Evolutionary conservation across 768 basidiomycete species (phyloP), one percentile per base, ranked within the genome.

Genomic region (Mycena kentingensis): DNA sequence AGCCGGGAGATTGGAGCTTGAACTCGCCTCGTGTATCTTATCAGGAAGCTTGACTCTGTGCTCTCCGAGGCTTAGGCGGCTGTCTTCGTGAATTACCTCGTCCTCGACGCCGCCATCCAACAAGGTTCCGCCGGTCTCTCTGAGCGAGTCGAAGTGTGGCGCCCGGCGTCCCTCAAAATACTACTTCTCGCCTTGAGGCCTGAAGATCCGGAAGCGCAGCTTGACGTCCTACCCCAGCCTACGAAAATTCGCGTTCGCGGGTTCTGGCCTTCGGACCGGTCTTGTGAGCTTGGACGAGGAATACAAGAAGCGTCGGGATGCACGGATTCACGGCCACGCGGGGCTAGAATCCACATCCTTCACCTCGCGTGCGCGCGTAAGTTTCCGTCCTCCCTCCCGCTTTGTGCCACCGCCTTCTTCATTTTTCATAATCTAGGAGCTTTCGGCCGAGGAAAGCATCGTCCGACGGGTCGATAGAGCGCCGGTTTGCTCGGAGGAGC

Each of bases 1-100:
- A 8, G 37, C 19, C 18, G 37, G 37, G 13, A 8, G 37, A 39
- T 39, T 19, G 37, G 37, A 42, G n/a, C n/a, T n/a, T n/a, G n/a
- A n/a, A n/a, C n/a, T n/a, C n/a, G n/a, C 41, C 41, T 7, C 41
- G 41, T 42, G 41, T 19, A 42, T 42, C 41, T 42, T 42, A 42
- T 42, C 41, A 24, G 12, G 41, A 42, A 42, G 25, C 18, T 42
- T 42, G 11, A 24, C 21, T 10, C 37, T 38, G 6, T n/a, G n/a
- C n/a, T n/a, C n/a, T n/a, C n/a, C n/a, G n/a, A n/a, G n/a, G n/a
- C n/a, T n/a, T n/a, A n/a, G n/a, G n/a, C n/a, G n/a, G n/a, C n/a
- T n/a, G n/a, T n/a, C n/a, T n/a, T n/a, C n/a, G n/a, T n/a, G n/a
- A n/a, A n/a, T n/a, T n/a, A n/a, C n/a, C n/a, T n/a, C n/a, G n/a